Evolutionary conservation across 2,329 filamentous ascomycete genomes (phyloP).

Genomic region (Ophiostoma angusticollis): DNA sequence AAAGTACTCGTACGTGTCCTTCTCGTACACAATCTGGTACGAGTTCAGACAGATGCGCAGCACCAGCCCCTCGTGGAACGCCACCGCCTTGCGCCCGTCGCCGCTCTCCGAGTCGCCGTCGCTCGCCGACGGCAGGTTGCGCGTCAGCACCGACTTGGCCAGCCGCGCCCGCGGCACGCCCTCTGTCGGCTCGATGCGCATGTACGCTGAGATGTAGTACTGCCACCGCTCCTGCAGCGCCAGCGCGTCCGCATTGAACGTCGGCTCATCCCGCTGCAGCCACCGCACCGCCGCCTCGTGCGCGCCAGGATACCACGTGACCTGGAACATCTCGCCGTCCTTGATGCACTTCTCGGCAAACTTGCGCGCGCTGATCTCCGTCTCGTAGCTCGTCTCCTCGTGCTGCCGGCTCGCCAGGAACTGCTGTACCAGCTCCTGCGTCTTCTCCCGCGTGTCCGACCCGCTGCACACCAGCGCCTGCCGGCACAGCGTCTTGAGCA

Average conservation of each 20-base stretch:
- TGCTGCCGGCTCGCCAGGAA: constrained; percentile 72
- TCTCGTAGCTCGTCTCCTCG: constrained; percentile 78
- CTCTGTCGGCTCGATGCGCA: constrained; percentile 78
- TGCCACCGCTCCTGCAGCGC: constrained; percentile 76
- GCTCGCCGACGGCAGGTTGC: constrained; percentile 52
- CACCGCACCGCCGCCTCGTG: constrained; percentile 60
- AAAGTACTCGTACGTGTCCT: constrained; percentile 57
- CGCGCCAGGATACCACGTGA: constrained; percentile 65
- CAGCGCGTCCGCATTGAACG: constrained; percentile 82
- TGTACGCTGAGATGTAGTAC: constrained; percentile 89
- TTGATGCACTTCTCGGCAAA: constrained; percentile 87
- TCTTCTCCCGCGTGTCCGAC: constrained; percentile 84
- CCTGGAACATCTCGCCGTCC: constrained; percentile 81
- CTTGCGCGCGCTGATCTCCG: constrained; percentile 81
- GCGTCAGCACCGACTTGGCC: constrained; percentile 55
- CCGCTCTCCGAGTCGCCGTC: constrained; percentile 53
- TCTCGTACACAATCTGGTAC: constrained; percentile 67
- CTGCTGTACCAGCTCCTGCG: constrained; percentile 73
- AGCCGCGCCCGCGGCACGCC: constrained; percentile 54
- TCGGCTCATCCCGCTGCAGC: constrained; percentile 54
- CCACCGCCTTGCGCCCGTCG: constrained; percentile 44
- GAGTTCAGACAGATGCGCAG: constrained; percentile 66
- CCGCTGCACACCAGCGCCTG: constrained; percentile 74
- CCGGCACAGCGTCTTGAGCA: constrained; percentile 68
- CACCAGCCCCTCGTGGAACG: constrained; percentile 54